Base-by-base conservation (phyloP, 129 eudicot genomes). In the Scalesia atractyloides region DNA sequence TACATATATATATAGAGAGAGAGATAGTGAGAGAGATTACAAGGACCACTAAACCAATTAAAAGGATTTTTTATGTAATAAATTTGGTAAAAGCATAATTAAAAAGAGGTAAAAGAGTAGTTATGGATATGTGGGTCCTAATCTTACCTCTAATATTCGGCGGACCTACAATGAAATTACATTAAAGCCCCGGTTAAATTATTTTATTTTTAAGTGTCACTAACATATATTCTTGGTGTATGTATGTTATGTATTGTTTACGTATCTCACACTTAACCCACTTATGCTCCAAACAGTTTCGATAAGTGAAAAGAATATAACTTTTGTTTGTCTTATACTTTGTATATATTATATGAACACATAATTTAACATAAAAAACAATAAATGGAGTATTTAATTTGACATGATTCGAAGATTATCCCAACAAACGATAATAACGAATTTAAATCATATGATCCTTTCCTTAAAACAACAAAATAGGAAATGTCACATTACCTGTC, bases 401-500 rank as follows among this genome's bases (percentile, higher is more conserved):
- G 44, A 66, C 43, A 39, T 15, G 49, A 60, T 4, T 60, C 39
- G 24, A 60, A 46, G 16, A 53, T n/a, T 16, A 14, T 24, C 79
- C 9, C 36, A 75, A 46, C 34, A 43, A 10, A 13, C 33, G 19
- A 49, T 54, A 60, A 44, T 54, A 75, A 69, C 36, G 4, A 69
- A 11, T 12, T 20, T 18, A n/a, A n/a, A n/a, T n/a, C n/a, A 44
- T 19, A 17, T 56, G 66, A 60, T 3, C 33, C 36, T 11, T 22
- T 66, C 48, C 22, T 36, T 61, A 24, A 0, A 7, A 24, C 14
- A 14, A 48, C 8, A 69, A 51, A 9, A 61, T 4, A 3, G 3
- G 15, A 60, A 62, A 33, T 7, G 51, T 43, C 16, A 13, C 50
- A 44, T 72, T 70, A 93, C 99, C 97, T 80, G 85, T 56, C 99